Percentiles rank a stretch among this genome's conserved stretches.
Evolutionary conservation across 441 rosid genomes (phyloP).

Genomic region (Populus trichocarpa): DNA sequence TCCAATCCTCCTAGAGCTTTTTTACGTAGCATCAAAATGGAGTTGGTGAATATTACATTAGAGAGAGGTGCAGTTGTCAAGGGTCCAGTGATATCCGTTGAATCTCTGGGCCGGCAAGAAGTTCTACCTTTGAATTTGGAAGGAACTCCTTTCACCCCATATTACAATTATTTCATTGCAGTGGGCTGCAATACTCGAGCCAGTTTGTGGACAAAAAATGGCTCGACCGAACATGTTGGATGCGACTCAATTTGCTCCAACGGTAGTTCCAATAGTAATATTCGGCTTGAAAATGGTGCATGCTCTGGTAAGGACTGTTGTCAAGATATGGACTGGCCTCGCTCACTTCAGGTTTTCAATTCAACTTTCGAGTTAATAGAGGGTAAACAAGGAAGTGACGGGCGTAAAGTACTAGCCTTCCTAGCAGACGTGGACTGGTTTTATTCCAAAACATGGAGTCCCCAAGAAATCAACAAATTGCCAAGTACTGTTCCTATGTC

Average conservation of each 20-base stretch:
- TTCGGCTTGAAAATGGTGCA: rapidly evolving
- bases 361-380: too few relatives aligned
- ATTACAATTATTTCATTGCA: not conserved
- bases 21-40: too few relatives aligned
- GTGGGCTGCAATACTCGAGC: not conserved
- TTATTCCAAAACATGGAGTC: not conserved
- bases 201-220: not conserved
- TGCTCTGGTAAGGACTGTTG: not conserved
- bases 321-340: not conserved
- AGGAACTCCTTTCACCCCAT: too few relatives aligned
- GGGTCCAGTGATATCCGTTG: too few relatives aligned
- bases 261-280: not conserved
- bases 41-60: too few relatives aligned
- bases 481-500: not conserved
- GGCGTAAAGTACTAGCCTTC: too few relatives aligned
- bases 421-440: not conserved
- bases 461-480: not conserved
- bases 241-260: not conserved
- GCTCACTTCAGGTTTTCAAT: not conserved
- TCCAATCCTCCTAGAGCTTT: too few relatives aligned
- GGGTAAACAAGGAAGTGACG: too few relatives aligned
- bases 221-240: rapidly evolving
- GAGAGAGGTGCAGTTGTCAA: too few relatives aligned
- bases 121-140: too few relatives aligned
- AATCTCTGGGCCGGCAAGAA: too few relatives aligned